These are phyloP conservation scores for Tubosaeta sp. DNA, from an alignment of 768 basidiomycete species.

Conservation along the genomic window DNA sequence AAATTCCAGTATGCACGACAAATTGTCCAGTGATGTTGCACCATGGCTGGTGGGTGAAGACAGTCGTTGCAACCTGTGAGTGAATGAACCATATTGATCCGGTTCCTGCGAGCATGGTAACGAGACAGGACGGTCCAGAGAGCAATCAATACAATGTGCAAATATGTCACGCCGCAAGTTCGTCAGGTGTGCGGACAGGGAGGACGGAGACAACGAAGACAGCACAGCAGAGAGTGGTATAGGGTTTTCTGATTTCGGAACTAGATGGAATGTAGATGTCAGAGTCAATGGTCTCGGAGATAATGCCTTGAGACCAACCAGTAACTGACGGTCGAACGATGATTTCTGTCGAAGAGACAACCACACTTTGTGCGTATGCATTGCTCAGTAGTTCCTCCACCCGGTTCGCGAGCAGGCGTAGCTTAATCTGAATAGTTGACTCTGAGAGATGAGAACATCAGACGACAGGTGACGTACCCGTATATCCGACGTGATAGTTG, in stretches of 20 bases:
- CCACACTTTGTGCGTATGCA: constrained; percentile 58
- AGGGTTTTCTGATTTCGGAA: constrained; percentile 49
- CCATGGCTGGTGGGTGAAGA: constrained; percentile 39
- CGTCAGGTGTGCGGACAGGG: constrained; percentile 52
- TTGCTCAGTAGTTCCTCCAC: constrained; percentile 70
- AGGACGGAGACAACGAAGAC: constrained; percentile 51
- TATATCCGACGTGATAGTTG: constrained; percentile 51
- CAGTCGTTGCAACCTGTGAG: constrained; percentile 46
- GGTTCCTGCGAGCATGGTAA: constrained; percentile 36
- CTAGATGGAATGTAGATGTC: constrained; percentile 32
- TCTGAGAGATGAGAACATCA: neutral
- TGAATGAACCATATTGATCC: constrained; percentile 29
- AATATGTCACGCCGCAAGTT: constrained; percentile 64
- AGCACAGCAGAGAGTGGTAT: constrained; percentile 54
- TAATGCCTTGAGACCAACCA: constrained; percentile 37
- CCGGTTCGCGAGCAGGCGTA: constrained; percentile 51
- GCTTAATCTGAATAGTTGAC: constrained; percentile 42
- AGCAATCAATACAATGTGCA: constrained; percentile 52
- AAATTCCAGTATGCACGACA: constrained; percentile 60
- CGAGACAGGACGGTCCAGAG: constrained; percentile 51
- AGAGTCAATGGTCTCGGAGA: neutral
- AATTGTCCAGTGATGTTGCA: constrained; percentile 44
- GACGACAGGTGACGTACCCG: constrained; percentile 42
- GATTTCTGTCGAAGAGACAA: constrained; percentile 47
- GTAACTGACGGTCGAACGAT: constrained; percentile 49